Conservation (phyloP, 1,284 basidiomycete species). For the Ustilago tritici region DNA sequence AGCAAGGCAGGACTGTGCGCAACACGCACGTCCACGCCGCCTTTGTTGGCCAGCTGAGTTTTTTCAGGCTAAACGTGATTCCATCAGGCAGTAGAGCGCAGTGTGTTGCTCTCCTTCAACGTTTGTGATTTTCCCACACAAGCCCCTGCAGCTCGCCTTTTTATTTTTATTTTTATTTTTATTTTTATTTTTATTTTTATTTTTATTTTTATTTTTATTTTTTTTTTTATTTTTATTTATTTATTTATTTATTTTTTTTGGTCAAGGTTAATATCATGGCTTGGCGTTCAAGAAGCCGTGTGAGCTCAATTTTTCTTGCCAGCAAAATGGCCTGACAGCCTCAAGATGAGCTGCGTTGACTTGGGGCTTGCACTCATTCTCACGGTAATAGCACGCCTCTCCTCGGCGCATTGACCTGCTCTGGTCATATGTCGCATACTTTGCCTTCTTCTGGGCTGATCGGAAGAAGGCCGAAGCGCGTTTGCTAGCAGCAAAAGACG, state of each 20-base stretch:
- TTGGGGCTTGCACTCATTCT: background rate
- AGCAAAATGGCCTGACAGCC: background rate
- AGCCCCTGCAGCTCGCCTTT: conserved; percentile 17
- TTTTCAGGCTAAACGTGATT: background rate
- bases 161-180: too few species aligned
- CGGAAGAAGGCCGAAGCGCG: background rate
- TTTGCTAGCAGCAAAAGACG: background rate
- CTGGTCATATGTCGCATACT: background rate
- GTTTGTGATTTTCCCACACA: background rate
- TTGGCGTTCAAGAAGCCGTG: background rate
- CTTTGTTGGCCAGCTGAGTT: background rate
- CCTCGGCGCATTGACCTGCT: background rate
- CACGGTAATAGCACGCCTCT: background rate
- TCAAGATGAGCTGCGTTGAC: background rate
- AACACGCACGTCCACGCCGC: conserved; percentile 6
- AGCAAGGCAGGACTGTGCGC: conserved; percentile 1
- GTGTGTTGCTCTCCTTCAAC: background rate
- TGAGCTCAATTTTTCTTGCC: conserved; percentile 1
- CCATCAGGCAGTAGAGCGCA: background rate
- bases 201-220: too few species aligned
- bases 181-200: too few species aligned
- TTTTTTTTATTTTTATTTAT: too few species aligned
- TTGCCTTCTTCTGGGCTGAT: background rate
- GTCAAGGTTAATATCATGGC: background rate
- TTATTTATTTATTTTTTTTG: too few species aligned